These are phyloP conservation scores for Pleurotus platypus DNA, from an alignment of 768 basidiomycete genomes.

Conservation along the genomic window DNA sequence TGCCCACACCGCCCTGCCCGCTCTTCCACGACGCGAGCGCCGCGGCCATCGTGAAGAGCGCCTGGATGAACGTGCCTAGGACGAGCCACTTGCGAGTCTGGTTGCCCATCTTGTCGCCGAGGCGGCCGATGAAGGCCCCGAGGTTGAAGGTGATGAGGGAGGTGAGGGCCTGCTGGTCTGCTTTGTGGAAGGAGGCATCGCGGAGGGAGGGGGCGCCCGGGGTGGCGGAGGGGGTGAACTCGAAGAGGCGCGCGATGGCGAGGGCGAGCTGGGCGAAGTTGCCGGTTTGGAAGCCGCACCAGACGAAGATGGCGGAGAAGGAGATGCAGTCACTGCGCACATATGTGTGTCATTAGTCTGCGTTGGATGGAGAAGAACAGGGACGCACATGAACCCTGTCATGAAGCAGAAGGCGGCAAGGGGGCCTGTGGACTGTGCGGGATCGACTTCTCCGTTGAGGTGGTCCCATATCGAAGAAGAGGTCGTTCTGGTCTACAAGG, in stretches of 20 bases:
- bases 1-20: constrained; percentile 29
- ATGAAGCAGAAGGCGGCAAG: constrained; percentile 52
- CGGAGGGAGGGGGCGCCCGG: constrained; percentile 33
- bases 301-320: constrained; percentile 78
- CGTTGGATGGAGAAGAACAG: neutral
- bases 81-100: constrained; percentile 76
- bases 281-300: constrained; percentile 86
- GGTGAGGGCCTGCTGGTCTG: constrained; percentile 81
- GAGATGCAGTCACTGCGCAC: constrained; percentile 58
- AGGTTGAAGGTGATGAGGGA: constrained; percentile 75
- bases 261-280: constrained; percentile 74
- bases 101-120: constrained; percentile 80
- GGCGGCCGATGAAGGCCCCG: constrained; percentile 75
- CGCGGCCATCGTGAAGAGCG: constrained; percentile 70
- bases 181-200: constrained; percentile 65
- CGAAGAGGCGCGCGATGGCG: constrained; percentile 80
- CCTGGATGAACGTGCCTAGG: constrained; percentile 68
- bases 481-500: neutral
- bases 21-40: constrained; percentile 73
- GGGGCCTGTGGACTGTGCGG: constrained; percentile 30
- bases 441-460: constrained; percentile 28
- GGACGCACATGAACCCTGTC: constrained; percentile 52
- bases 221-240: constrained; percentile 32
- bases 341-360: neutral
- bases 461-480: constrained; percentile 4